phyloP scores from a whole-genome alignment of 2,329 filamentous ascomycete species.

The Paradendryphiella salina region DNA sequence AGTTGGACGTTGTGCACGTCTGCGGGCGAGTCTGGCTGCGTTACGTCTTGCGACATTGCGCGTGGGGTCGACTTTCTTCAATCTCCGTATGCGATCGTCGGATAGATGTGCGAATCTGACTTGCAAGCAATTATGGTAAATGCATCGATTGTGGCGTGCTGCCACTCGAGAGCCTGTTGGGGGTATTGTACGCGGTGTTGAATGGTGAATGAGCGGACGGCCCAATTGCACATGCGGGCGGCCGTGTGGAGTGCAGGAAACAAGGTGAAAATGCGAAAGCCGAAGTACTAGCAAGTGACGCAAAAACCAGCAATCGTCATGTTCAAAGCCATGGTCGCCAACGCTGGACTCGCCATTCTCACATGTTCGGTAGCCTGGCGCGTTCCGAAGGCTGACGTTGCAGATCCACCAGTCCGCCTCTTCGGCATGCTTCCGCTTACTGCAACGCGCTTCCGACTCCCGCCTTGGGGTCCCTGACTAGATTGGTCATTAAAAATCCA shows the following conservation, averaged over 20 bases:
- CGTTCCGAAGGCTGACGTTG: constrained; percentile 37
- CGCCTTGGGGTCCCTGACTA: not conserved
- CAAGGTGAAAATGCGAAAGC: not conserved
- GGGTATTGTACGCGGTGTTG: not conserved
- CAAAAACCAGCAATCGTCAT: constrained; percentile 1
- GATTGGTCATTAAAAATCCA: not conserved
- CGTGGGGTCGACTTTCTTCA: not conserved
- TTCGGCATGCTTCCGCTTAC: constrained; percentile 10
- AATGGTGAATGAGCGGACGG: not conserved
- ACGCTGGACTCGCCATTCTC: constrained; percentile 25
- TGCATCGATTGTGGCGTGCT: constrained; percentile 1
- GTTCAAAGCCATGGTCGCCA: constrained; percentile 21
- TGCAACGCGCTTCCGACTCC: constrained; percentile 1
- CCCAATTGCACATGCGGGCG: not conserved
- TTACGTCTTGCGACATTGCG: constrained; percentile 13
- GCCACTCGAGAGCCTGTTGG: not conserved
- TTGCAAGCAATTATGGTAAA: not conserved
- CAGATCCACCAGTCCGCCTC: constrained; percentile 22
- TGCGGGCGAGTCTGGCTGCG: constrained; percentile 21
- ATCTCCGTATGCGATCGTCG: not conserved
- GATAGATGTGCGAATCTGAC: not conserved
- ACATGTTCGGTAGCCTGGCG: constrained; percentile 34
- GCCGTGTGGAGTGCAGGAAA: not conserved
- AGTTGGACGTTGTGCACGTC: constrained; percentile 41
- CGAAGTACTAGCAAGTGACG: not conserved